Base-by-base conservation (phyloP, 768 basidiomycete genomes). In the Lyophyllum decastes region DNA sequence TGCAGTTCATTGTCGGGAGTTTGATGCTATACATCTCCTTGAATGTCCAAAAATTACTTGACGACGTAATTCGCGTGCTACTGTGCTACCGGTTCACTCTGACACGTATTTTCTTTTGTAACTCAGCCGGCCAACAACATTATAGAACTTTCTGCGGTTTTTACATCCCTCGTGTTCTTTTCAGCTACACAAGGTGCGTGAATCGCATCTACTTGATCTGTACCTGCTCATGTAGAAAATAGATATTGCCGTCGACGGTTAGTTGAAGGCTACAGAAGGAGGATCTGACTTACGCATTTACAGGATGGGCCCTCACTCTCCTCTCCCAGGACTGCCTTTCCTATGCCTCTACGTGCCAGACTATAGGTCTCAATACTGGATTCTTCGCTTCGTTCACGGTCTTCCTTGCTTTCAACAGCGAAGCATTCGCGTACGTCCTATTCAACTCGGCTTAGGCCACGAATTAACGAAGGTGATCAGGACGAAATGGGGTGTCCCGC, bases 231-330 rank as follows among this genome's bases (percentile, higher is more conserved):
- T 58, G 26, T 35, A 41, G 35, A 55, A 12, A 30, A n/a, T 21
- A 96, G 95, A 98, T 71, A 98, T 98, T 57, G 96, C 96, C 45
- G 96, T 98, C 27, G 96, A 98, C 67, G 96, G 93, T 95, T 65
- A 76, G 61, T 55, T 7, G 64, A 30, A 19, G 12, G 49, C n/a
- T 48, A n/a, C 52, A 26, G 34, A 66, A 49, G 34, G 38, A 50
- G 12, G 19, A 12, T 44, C 16, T 48, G 4, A 45, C 57, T 53
- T 26, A 52, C 19, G 25, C 33, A 25, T n/a, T 4, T 44, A 35
- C 58, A 89, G 87, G 87, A 27, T 91, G 89, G 90, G 90, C 87
- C 19, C 80, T 90, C 54, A 94, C 91, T 4, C 81, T 87, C 33
- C 85, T 99, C 47, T 98, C 96, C 2, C 87, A 92, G 59, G 94